phyloP scores from a whole-genome alignment of 352 stramenopile genomes.

The Hyaloperonospora brassicae region DNA sequence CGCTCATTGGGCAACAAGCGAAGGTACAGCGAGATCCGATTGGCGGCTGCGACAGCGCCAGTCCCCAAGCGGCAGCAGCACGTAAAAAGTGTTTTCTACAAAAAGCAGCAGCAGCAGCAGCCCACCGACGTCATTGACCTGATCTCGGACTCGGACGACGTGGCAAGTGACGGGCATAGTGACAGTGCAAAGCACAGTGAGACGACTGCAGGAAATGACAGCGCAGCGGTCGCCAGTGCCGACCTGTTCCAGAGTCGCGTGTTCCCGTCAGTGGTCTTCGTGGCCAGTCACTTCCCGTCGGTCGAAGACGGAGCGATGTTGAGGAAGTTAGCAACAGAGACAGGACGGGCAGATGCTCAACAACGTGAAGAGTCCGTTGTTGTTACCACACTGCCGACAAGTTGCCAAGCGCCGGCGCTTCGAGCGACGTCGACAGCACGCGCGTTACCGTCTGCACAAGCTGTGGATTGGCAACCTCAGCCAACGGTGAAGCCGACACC shows the following conservation, averaged over 20 bases:
- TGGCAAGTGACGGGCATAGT: background rate
- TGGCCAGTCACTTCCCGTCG: slow-evolving; percentile 30
- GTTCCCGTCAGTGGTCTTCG: slow-evolving; percentile 23
- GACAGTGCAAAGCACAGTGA: slow-evolving; percentile 4
- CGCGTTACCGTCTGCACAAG: background rate
- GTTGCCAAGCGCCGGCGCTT: background rate
- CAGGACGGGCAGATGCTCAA: background rate
- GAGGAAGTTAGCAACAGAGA: slow-evolving; percentile 11
- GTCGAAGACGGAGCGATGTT: slow-evolving; percentile 10
- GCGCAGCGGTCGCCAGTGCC: background rate
- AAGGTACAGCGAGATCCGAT: slow-evolving; percentile 2
- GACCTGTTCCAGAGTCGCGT: slow-evolving; percentile 22
- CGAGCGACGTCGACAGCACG: background rate
- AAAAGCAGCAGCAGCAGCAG: slow-evolving; percentile 1
- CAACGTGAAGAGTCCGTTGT: background rate
- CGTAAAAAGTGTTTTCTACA: background rate
- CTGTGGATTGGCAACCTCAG: slow-evolving; percentile 5
- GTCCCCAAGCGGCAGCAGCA: no score
- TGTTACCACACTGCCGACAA: background rate
- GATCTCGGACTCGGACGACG: slow-evolving; percentile 21
- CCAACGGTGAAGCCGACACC: background rate
- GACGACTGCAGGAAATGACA: background rate
- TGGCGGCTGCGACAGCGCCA: background rate
- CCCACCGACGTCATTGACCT: slow-evolving; percentile 21
- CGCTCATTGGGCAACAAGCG: slow-evolving; percentile 13